Conservation (phyloP, 768 basidiomycete species). For the Terana coerulea region DNA sequence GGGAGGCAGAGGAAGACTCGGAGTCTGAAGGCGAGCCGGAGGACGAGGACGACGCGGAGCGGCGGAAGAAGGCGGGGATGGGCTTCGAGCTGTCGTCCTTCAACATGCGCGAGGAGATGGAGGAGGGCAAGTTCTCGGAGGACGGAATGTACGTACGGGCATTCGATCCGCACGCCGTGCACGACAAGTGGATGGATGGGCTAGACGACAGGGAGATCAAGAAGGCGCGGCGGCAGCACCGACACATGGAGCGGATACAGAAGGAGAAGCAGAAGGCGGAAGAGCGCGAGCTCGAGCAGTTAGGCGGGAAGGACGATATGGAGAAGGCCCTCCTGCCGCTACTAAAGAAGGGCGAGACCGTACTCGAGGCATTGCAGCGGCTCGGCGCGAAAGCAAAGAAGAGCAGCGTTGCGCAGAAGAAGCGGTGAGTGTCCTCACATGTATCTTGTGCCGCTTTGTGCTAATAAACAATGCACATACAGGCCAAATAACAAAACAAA, state of each 20-base stretch:
- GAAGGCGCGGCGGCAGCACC: conserved; percentile 71
- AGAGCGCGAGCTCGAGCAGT: conserved; percentile 66
- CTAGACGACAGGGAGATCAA: conserved; percentile 84
- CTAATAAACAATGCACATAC: conserved; percentile 16
- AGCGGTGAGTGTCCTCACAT: background rate
- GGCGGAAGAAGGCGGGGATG: conserved; percentile 81
- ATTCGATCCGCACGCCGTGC: conserved; percentile 85
- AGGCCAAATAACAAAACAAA: conserved; percentile 33
- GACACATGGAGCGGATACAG: conserved; percentile 70
- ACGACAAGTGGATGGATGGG: conserved; percentile 96
- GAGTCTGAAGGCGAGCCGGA: conserved; percentile 46
- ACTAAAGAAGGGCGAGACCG: conserved; percentile 87
- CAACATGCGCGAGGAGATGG: conserved; percentile 99
- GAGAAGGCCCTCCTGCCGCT: conserved; percentile 67
- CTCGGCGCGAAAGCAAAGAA: conserved; percentile 70
- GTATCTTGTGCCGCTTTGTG: background rate
- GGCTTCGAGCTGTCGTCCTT: conserved; percentile 92
- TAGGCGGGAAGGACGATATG: conserved; percentile 60
- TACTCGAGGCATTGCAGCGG: conserved; percentile 84
- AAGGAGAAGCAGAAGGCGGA: conserved; percentile 66
- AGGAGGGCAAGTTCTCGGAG: conserved; percentile 94
- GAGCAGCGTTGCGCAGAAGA: conserved; percentile 18
- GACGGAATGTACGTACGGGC: conserved; percentile 87
- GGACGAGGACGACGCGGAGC: conserved; percentile 77
- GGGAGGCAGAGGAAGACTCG: conserved; percentile 40